phyloP scores from a whole-genome alignment of 2,329 filamentous ascomycete species.

The Cytospora mali region DNA sequence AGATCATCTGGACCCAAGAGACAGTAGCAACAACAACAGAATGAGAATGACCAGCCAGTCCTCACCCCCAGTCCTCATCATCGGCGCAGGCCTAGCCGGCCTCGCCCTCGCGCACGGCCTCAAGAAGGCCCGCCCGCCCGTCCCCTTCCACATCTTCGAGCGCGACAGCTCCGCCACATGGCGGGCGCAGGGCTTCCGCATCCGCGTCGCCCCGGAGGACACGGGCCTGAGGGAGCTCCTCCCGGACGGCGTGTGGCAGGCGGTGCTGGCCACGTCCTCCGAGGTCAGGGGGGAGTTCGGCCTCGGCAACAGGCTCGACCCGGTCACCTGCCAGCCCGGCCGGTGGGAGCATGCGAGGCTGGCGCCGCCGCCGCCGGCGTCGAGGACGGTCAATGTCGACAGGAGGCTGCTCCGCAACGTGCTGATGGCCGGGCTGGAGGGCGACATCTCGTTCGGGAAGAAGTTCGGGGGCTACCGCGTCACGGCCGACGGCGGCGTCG shows the following conservation, averaged over 20 bases:
- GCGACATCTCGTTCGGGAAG: slow-evolving; percentile 38
- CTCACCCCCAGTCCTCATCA: slow-evolving; percentile 7
- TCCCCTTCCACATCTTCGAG: slow-evolving; percentile 14
- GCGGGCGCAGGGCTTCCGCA: slow-evolving; percentile 10
- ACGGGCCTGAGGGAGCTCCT: background rate
- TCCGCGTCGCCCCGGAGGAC: slow-evolving; percentile 4
- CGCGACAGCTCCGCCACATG: background rate
- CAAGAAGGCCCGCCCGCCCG: background rate
- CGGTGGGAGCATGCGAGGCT: too few relatives aligned
- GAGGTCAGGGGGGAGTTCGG: background rate
- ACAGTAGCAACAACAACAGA: too few relatives aligned
- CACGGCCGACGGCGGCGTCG: slow-evolving; percentile 27
- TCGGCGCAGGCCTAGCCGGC: slow-evolving; percentile 13
- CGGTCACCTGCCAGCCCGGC: too few relatives aligned
- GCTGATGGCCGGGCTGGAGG: slow-evolving; percentile 37
- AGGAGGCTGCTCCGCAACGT: slow-evolving; percentile 39
- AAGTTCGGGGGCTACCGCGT: slow-evolving; percentile 31
- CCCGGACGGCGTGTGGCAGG: background rate
- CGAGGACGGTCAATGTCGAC: slow-evolving; percentile 35
- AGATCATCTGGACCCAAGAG: background rate
- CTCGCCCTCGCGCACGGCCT: slow-evolving; percentile 6
- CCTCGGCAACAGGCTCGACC: too few relatives aligned
- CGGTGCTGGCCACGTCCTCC: background rate
- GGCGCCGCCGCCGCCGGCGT: background rate
- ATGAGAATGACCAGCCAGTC: too few relatives aligned